A percentile compares a stretch with the other conserved stretches of the same genome.
Evolutionary conservation across 768 basidiomycete genomes (phyloP).

Genomic region (Guyanaporus albipodus): DNA sequence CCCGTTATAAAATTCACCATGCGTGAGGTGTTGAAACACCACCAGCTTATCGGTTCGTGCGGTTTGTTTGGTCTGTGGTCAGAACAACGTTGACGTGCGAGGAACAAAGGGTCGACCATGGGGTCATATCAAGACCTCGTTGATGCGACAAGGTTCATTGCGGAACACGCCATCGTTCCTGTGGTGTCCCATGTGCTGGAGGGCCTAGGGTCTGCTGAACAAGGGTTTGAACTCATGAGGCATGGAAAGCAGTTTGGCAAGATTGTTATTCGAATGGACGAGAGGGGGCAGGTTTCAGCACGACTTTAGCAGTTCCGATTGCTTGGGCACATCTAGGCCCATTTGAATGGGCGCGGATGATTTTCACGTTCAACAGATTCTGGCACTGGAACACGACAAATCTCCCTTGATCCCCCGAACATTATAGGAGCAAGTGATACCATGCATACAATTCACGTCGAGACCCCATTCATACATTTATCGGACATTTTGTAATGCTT

Average conservation of each 20-base stretch:
- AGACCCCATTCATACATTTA: slow-evolving; percentile 13
- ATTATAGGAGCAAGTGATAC: background rate
- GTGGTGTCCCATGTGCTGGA: slow-evolving; percentile 67
- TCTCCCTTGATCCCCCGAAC: background rate
- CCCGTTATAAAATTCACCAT: slow-evolving; percentile 66
- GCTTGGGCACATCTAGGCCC: background rate
- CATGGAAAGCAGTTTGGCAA: slow-evolving; percentile 74
- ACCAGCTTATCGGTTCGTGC: slow-evolving; percentile 63
- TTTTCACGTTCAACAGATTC: background rate
- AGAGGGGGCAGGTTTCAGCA: slow-evolving; percentile 18
- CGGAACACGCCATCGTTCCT: slow-evolving; percentile 62
- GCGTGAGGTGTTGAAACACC: slow-evolving; percentile 72
- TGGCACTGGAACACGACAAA: background rate
- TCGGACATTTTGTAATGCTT: slow-evolving; percentile 34
- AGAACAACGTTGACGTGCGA: slow-evolving; percentile 11
- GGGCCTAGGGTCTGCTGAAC: slow-evolving; percentile 58
- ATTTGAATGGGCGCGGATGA: background rate
- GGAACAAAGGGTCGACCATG: slow-evolving; percentile 70
- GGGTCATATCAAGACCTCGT: slow-evolving; percentile 72
- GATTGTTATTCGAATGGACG: slow-evolving; percentile 53
- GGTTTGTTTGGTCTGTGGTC: background rate
- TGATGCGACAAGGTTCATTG: slow-evolving; percentile 68
- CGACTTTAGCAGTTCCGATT: slow-evolving; percentile 18
- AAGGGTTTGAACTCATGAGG: slow-evolving; percentile 67
- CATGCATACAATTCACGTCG: slow-evolving; percentile 8